These are phyloP conservation scores for Ascochyta viciae-villosae DNA, from an alignment of 2,329 filamentous ascomycete species.

Conservation along the genomic window DNA sequence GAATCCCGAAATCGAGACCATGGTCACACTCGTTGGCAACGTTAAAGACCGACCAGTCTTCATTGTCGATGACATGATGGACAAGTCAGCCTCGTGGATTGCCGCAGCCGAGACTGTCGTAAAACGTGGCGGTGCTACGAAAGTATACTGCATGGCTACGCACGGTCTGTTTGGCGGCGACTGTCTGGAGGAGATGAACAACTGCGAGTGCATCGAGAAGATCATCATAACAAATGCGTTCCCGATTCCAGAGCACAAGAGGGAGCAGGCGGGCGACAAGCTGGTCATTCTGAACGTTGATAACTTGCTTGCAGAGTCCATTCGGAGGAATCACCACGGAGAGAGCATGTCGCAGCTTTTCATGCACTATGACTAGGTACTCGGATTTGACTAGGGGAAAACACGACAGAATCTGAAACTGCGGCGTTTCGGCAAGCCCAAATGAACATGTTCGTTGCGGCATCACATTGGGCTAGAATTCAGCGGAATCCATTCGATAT, in stretches of 20 bases:
- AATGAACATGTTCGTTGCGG: not conserved
- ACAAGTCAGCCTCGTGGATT: constrained; percentile 96
- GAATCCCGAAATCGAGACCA: constrained; percentile 83
- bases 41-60: constrained; percentile 88
- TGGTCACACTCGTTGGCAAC: constrained; percentile 96
- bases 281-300: constrained; percentile 89
- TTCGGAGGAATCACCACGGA: constrained; percentile 94
- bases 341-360: constrained; percentile 72
- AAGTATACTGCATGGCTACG: constrained; percentile 96
- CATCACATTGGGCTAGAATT: not conserved
- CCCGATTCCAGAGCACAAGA: constrained; percentile 80
- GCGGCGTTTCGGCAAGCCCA: not conserved
- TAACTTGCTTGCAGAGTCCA: constrained; percentile 86
- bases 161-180: constrained; percentile 94
- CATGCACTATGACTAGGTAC: constrained; percentile 50
- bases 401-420: not conserved
- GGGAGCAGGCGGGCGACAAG: constrained; percentile 73
- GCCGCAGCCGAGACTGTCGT: constrained; percentile 96
- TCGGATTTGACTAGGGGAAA: not conserved
- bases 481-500: not conserved
- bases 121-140: constrained; percentile 88
- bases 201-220: constrained; percentile 89
- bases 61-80: constrained; percentile 98
- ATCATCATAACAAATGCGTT: constrained; percentile 98
- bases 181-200: constrained; percentile 86